A percentile compares a stretch with the other conserved stretches of the same genome.
phyloP scores from a whole-genome alignment of 441 rosid genomes.

The Biscutella laevigata region DNA sequence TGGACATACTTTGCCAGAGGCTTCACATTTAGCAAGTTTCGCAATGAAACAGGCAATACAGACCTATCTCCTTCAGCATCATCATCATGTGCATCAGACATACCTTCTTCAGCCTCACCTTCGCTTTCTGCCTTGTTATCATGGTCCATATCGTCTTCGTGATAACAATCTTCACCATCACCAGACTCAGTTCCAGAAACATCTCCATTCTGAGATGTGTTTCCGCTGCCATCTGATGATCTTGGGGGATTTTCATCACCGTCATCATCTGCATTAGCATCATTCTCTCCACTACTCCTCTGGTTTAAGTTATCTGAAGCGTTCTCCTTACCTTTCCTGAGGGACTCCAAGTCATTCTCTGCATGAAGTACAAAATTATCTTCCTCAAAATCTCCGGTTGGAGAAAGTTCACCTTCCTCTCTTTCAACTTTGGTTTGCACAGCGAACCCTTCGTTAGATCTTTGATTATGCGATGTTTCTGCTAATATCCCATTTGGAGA shows the following conservation, averaged over 20 bases:
- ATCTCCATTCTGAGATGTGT: constrained; percentile 86
- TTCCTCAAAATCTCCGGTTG: constrained; percentile 87
- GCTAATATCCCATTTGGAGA: constrained; percentile 44
- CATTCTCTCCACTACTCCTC: constrained; percentile 25
- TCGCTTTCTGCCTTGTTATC: constrained; percentile 86
- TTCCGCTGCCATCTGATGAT: constrained; percentile 81
- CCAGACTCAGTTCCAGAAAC: constrained; percentile 86
- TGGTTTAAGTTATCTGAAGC: too few species aligned
- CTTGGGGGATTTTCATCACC: constrained; percentile 80
- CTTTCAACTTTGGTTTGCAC: constrained; percentile 67
- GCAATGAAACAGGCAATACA: constrained; percentile 53
- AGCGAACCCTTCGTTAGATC: constrained; percentile 43
- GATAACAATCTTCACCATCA: constrained; percentile 73
- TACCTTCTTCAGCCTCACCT: constrained; percentile 68
- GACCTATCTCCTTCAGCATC: constrained; percentile 52
- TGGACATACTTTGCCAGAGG: constrained; percentile 83
- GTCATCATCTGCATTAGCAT: constrained; percentile 71
- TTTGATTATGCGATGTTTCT: constrained; percentile 41
- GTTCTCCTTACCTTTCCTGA: constrained; percentile 39
- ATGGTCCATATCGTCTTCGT: constrained; percentile 62
- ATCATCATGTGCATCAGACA: constrained; percentile 58
- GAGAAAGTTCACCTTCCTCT: constrained; percentile 98
- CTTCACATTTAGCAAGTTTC: constrained; percentile 59
- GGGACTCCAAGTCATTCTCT: constrained; percentile 51
- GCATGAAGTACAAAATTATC: constrained; percentile 75